Evolutionary conservation across 352 stramenopile genomes (phyloP), one percentile per base, ranked within the genome.

Genomic region (Phytophthora citrophthora): DNA sequence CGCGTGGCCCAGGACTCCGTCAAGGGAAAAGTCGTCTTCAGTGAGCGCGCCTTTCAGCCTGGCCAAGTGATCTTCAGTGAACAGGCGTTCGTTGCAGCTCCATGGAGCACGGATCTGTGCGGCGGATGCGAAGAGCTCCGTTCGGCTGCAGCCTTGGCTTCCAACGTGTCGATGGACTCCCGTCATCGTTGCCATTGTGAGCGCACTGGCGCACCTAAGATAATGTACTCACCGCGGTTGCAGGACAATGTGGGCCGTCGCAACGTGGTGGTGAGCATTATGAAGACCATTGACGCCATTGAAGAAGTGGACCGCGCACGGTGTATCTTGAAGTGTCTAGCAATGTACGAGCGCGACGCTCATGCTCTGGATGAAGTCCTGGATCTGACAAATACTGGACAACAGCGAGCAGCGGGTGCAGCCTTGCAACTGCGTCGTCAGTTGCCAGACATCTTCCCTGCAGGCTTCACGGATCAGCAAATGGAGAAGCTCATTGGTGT

Each of bases 61-160:
- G 84, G 84, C 5, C 77, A 89, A 20, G 79, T 91, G 27, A 87
- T 93, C 51, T 93, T 93, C 65, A 81, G 74, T 51, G 85, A 93
- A 61, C 54, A 87, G 56, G 82, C 85, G 20, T 91, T 93, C 56
- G 85, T 91, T 45, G 85, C 72, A 54, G 85, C 82, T 11, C 59
- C 79, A 8, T 93, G 85, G 84, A 86, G 73, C 62, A 89, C 77
- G 13, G 77, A 88, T 34, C 62, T 90, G 29, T 91, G 81, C 52
- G 69, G 77, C 9, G 62, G 50, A 31, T 90, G 82, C 39, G 81
- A 91, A 36, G 72, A 88, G 57, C 71, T 72, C 26, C 67, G 62
- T 2, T 69, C 63, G 3, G 53, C 65, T 45, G 72, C 59, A 36
- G 41, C 74, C 11, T 44, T 24, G 8, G 56, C 62, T 46, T 44